These are phyloP conservation scores for Alternaria sp. DNA, from an alignment of 2,329 filamentous ascomycete genomes.

Conservation along the genomic window DNA sequence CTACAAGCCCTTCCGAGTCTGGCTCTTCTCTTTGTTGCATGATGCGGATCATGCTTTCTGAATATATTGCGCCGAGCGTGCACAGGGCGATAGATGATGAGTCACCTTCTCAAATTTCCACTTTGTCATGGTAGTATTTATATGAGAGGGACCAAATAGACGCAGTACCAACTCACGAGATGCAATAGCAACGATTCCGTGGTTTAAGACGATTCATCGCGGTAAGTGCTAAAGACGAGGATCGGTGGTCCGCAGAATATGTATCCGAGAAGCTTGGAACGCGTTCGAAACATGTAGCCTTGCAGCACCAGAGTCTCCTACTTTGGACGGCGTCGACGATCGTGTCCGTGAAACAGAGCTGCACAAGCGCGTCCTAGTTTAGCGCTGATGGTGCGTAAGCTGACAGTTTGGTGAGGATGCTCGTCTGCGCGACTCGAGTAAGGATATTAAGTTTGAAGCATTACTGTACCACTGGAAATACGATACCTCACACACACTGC, in stretches of 20 bases:
- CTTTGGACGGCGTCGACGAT: slow-evolving; percentile 1
- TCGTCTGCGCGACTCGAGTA: not conserved
- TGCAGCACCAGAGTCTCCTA: slow-evolving; percentile 7
- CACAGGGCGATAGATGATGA: not conserved
- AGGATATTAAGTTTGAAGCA: not conserved
- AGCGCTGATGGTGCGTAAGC: slow-evolving; percentile 2
- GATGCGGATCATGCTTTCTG: not conserved
- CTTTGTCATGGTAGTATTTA: not conserved
- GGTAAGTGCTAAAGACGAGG: not conserved
- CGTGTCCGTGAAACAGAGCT: slow-evolving; percentile 10
- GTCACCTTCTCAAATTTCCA: not conserved
- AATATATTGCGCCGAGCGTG: not conserved
- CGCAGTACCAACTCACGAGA: not conserved
- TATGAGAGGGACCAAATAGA: not conserved
- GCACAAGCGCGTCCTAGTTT: not conserved
- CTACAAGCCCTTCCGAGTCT: not conserved
- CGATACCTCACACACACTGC: not conserved
- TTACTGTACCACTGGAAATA: not conserved
- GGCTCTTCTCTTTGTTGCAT: not conserved
- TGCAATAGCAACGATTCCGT: not conserved
- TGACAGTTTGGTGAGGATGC: not conserved
- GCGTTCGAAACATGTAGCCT: slow-evolving; percentile 15
- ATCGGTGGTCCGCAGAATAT: not conserved
- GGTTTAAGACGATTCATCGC: not conserved
- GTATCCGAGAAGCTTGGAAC: slow-evolving; percentile 5